Evolutionary conservation across 371 early-diverging fungal species (phyloP).

Genomic region (Fennellomyces sp.): DNA sequence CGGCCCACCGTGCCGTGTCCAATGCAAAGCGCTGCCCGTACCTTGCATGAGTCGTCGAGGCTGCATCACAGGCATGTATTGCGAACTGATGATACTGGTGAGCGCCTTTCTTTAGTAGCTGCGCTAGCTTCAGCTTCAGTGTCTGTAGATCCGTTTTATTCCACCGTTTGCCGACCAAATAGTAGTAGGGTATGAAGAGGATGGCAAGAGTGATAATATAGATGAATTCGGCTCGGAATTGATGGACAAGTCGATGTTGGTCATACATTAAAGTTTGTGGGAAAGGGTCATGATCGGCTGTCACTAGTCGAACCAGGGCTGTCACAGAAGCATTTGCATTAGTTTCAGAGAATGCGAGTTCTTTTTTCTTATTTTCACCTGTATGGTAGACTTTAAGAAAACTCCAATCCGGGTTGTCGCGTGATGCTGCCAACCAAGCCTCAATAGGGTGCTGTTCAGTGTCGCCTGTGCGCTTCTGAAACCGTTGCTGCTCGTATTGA

Average conservation of each 20-base stretch:
- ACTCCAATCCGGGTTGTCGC: constrained; percentile 17
- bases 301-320: constrained; percentile 28
- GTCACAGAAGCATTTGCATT: background rate
- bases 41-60: background rate
- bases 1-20: constrained; percentile 21
- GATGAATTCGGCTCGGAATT: constrained; percentile 75
- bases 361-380: constrained; percentile 26
- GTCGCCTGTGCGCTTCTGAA: constrained; percentile 49
- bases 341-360: no score
- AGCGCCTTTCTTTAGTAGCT: background rate
- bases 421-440: constrained; percentile 39
- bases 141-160: constrained; percentile 38
- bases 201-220: constrained; percentile 67
- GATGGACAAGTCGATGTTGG: constrained; percentile 53
- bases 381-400: constrained; percentile 27
- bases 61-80: constrained; percentile 1
- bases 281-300: constrained; percentile 18
- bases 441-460: constrained; percentile 26
- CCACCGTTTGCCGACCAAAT: constrained; percentile 46
- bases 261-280: constrained; percentile 71
- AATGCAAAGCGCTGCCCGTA: no score
- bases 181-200: constrained; percentile 67
- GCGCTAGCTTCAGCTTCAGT: constrained; percentile 23
- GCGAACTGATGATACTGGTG: background rate
- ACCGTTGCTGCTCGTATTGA: constrained; percentile 68